Evolutionary conservation across 2,329 filamentous ascomycete species (phyloP), one percentile per base, ranked within the genome.

Genomic region (Nakataea oryzae): DNA sequence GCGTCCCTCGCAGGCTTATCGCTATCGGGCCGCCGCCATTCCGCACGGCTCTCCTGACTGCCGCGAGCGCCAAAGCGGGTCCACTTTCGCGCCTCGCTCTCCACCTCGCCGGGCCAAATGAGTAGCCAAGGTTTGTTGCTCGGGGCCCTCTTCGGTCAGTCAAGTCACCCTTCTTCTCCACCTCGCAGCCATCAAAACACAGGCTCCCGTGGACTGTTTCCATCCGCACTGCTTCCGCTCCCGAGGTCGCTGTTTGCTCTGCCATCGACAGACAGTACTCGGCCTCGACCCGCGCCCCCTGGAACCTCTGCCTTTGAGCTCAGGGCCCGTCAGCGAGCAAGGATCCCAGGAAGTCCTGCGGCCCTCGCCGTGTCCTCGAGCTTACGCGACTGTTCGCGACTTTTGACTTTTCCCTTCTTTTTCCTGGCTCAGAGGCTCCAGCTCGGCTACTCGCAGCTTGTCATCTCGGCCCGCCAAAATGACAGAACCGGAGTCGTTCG

Each of bases 401-500:
- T 26, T 54, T 26, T 58, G 34, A n/a, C 26, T 50, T 29, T 56
- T 34, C 13, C 57, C n/a, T n/a, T 24, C 17, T 13, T 32, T 13
- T 14, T 32, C 17, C 27, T 54, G 24, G 6, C 41, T 50, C 41
- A 50, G 50, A 26, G 21, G 28, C 24, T 29, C 24, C 7, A 14
- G n/a, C 26, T 58, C 24, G 17, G 21, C 8, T 50, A n/a, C 8
- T 17, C 17, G 3, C 21, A 9, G 41, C 21, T 17, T n/a, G 5
- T 5, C 14, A 50, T 24, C 21, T n/a, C 41, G 7, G 7, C 7
- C 41, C 57, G 30, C 26, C 32, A 66, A 50, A 8, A 92, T 92
- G 89, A 84, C 88, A 34, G 90, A 93, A 70, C 79, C 83, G 62
- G 89, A 91, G 68, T 88, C 89, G 66, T 85, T 90, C 68, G 90